A percentile compares a stretch with the other conserved stretches of the same genome.
These are phyloP conservation scores for Neofusicoccum umdonicola DNA, from an alignment of 2,329 filamentous ascomycete genomes.

Conservation along the genomic window DNA sequence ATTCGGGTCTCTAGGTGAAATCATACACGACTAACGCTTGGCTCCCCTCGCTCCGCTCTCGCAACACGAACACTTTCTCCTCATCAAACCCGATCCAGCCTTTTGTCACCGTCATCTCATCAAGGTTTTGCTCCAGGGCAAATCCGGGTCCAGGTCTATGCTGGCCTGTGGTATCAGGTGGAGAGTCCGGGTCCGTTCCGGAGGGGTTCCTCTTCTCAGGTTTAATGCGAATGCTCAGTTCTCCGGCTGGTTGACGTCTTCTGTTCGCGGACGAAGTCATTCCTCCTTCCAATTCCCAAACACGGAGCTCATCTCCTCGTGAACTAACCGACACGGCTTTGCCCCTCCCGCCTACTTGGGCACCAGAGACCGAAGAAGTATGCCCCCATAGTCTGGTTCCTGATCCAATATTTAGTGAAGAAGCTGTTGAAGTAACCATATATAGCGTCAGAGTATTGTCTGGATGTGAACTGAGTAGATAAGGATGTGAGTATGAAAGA, in stretches of 20 bases:
- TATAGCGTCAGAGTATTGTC: conserved; percentile 87
- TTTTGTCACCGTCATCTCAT: conserved; percentile 45
- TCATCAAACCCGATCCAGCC: conserved; percentile 86
- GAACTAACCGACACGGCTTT: conserved; percentile 88
- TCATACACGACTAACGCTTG: conserved; percentile 83
- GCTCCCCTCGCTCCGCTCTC: conserved; percentile 64
- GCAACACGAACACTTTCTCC: conserved; percentile 83
- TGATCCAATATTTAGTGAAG: conserved; percentile 64
- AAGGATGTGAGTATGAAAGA: conserved; percentile 68
- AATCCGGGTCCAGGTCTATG: conserved; percentile 33
- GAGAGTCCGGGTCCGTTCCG: background rate
- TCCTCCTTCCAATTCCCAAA: conserved; percentile 86
- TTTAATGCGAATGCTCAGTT: conserved; percentile 55
- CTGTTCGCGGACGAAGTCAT: conserved; percentile 47
- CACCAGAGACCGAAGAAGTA: conserved; percentile 82
- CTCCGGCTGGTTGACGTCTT: conserved; percentile 42
- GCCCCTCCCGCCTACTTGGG: conserved; percentile 77
- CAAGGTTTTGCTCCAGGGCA: conserved; percentile 21
- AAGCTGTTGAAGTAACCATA: conserved; percentile 70
- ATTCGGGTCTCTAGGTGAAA: conserved; percentile 61
- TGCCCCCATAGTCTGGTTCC: conserved; percentile 85
- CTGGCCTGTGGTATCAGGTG: conserved; percentile 25
- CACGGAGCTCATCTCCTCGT: conserved; percentile 65
- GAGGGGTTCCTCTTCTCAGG: conserved; percentile 32
- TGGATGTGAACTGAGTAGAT: conserved; percentile 76